Evolutionary conservation across 2,329 filamentous ascomycete species (phyloP).

Genomic region (Fusarium pseudocircinatum): DNA sequence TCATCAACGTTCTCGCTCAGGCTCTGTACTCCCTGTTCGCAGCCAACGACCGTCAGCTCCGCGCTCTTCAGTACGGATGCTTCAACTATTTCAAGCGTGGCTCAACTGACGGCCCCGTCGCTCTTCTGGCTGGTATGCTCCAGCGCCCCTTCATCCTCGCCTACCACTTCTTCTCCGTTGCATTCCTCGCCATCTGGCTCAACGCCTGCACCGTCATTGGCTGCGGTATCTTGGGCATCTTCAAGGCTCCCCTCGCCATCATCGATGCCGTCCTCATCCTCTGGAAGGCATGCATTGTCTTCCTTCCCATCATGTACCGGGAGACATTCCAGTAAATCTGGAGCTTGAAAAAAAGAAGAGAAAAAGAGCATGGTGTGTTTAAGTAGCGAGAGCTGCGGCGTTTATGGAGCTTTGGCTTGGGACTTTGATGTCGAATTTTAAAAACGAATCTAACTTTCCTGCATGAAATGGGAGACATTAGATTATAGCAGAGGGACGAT

Average conservation of each 20-base stretch:
- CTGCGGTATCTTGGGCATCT: constrained; percentile 50
- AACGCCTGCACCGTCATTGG: constrained; percentile 53
- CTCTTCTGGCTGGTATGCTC: constrained; percentile 84
- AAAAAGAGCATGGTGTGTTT: constrained; percentile 1
- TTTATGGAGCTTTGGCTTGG: constrained; percentile 35
- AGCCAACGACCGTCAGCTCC: constrained; percentile 80
- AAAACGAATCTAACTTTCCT: constrained; percentile 10
- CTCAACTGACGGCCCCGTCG: constrained; percentile 80
- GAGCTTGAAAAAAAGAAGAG: neutral
- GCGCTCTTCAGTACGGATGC: constrained; percentile 86
- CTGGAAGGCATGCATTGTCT: constrained; percentile 82
- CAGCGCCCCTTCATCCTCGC: constrained; percentile 80
- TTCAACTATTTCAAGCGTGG: constrained; percentile 89
- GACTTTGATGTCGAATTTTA: constrained; percentile 22
- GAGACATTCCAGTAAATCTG: constrained; percentile 58
- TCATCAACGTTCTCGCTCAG: constrained; percentile 98
- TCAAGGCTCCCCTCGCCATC: constrained; percentile 67
- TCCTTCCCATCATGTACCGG: constrained; percentile 81
- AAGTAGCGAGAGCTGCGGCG: constrained; percentile 35
- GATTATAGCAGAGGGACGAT: neutral
- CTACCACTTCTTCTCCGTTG: constrained; percentile 95
- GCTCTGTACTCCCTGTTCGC: constrained; percentile 93
- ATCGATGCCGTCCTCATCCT: constrained; percentile 76
- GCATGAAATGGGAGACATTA: neutral
- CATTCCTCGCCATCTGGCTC: constrained; percentile 85